phyloP scores from a whole-genome alignment of 306 rosid genomes.

The Purshia tridentata region DNA sequence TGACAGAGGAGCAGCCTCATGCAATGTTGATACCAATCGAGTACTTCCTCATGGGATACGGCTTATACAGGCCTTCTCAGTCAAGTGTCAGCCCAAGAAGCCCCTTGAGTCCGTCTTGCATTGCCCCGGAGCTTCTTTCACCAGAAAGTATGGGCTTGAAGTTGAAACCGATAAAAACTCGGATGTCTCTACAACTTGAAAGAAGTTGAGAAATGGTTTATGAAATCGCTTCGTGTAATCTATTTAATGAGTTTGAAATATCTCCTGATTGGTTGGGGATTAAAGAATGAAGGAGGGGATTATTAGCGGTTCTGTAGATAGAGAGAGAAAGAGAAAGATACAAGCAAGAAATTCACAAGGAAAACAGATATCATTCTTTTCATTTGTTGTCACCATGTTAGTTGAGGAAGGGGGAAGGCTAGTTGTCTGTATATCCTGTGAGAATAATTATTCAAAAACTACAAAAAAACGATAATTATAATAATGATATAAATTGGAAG shows the following conservation, averaged over 20 bases:
- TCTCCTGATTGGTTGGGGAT: conserved; percentile 32
- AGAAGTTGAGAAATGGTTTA: conserved; percentile 22
- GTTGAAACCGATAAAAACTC: conserved; percentile 90
- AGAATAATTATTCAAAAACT: conserved; percentile 20
- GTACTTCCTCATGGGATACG: conserved; percentile 91
- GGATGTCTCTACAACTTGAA: conserved; percentile 43
- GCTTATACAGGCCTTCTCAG: conserved; percentile 72
- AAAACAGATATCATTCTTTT: conserved; percentile 66
- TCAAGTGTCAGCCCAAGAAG: conserved; percentile 86
- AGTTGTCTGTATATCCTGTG: conserved; percentile 27
- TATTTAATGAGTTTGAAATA: conserved; percentile 24
- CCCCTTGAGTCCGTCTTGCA: conserved; percentile 90
- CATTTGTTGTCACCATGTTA: conserved; percentile 50
- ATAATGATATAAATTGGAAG: conserved; percentile 25
- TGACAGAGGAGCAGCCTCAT: conserved; percentile 98
- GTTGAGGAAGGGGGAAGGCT: conserved; percentile 21
- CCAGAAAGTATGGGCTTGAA: conserved; percentile 99
- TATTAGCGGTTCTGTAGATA: conserved; percentile 53
- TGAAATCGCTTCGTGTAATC: conserved; percentile 28
- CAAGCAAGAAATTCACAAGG: conserved; percentile 35
- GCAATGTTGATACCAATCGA: conserved; percentile 96
- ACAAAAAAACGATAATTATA: conserved; percentile 20
- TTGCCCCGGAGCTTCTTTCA: conserved; percentile 86
- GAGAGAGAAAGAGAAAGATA: conserved; percentile 34
- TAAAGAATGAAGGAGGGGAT: conserved; percentile 16